Evolutionary conservation across 2,329 filamentous ascomycete genomes (phyloP).

Genomic region (Ilyonectria mors-panacis): DNA sequence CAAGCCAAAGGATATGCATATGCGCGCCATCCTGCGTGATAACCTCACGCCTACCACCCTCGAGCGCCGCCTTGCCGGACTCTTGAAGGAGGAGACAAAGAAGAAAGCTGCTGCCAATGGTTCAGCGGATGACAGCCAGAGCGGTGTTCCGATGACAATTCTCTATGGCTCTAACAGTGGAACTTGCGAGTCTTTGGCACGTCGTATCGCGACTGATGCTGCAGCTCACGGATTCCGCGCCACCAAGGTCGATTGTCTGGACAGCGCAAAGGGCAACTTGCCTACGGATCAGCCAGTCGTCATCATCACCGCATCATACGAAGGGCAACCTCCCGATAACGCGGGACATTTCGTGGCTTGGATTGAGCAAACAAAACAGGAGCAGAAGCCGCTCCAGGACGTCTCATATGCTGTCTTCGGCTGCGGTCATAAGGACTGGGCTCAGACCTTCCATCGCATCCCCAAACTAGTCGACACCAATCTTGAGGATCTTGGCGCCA

Average conservation of each 20-base stretch:
- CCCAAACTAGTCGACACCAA: constrained; percentile 72
- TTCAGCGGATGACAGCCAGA: constrained; percentile 16
- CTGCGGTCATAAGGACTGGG: constrained; percentile 72
- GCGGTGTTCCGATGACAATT: constrained; percentile 68
- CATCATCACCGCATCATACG: constrained; percentile 79
- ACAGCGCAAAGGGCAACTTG: constrained; percentile 72
- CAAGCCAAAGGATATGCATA: constrained; percentile 74
- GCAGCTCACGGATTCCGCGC: constrained; percentile 71
- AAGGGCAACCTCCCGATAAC: constrained; percentile 81
- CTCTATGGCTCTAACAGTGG: constrained; percentile 82
- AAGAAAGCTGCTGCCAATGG: constrained; percentile 20
- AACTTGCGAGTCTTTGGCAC: constrained; percentile 79
- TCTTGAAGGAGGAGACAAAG: constrained; percentile 36
- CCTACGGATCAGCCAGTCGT: constrained; percentile 73
- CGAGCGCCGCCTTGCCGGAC: constrained; percentile 60
- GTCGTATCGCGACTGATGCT: constrained; percentile 72
- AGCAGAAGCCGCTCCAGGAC: constrained; percentile 62
- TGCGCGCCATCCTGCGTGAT: constrained; percentile 69
- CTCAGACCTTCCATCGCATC: constrained; percentile 75
- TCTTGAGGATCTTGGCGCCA: constrained; percentile 56
- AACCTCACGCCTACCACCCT: constrained; percentile 60
- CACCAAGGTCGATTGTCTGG: constrained; percentile 67
- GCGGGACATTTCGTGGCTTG: constrained; percentile 77
- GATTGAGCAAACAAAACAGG: constrained; percentile 67
- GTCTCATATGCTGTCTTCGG: constrained; percentile 79